Conservation (phyloP, 805 yeast genomes). For the Ogataea corticis region DNA sequence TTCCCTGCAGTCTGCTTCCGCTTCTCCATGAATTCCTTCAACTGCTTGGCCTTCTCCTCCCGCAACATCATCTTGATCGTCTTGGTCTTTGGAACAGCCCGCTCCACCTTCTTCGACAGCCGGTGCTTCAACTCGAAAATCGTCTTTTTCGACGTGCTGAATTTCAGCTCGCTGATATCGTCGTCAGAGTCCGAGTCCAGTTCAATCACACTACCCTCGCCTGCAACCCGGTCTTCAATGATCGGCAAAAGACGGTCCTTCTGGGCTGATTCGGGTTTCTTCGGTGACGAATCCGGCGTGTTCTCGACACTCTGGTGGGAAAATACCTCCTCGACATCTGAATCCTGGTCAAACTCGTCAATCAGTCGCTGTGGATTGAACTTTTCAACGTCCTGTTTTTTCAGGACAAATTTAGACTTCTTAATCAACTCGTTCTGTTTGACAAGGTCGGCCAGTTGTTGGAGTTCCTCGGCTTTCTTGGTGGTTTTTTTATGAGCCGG, state of each 20-base stretch:
- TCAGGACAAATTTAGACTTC: slow-evolving; percentile 14
- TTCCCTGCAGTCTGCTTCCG: slow-evolving; percentile 14
- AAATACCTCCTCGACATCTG: slow-evolving; percentile 11
- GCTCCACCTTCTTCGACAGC: slow-evolving; percentile 12
- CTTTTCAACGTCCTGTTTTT: slow-evolving; percentile 20
- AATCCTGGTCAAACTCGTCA: slow-evolving; percentile 21
- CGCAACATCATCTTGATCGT: slow-evolving; percentile 18
- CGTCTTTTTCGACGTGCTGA: slow-evolving; percentile 15
- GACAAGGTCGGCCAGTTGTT: slow-evolving; percentile 14
- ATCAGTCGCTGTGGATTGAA: slow-evolving; percentile 26
- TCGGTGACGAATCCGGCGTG: slow-evolving; percentile 26
- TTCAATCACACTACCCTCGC: slow-evolving; percentile 5
- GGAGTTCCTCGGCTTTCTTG: slow-evolving; percentile 11
- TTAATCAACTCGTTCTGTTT: slow-evolving; percentile 24
- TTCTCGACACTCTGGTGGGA: slow-evolving; percentile 14
- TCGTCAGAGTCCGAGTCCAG: slow-evolving; percentile 22
- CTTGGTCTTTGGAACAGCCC: slow-evolving; percentile 10
- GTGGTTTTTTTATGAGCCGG: slow-evolving; percentile 7
- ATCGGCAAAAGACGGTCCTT: neutral
- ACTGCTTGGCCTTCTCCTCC: slow-evolving; percentile 19
- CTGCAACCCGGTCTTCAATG: no score
- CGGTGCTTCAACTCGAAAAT: slow-evolving; percentile 19
- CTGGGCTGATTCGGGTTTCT: slow-evolving; percentile 5
- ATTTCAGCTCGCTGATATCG: slow-evolving; percentile 16
- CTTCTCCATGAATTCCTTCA: slow-evolving; percentile 11